Evolutionary conservation across 805 yeast genomes (phyloP).

Genomic region (Saccharomyces eubayanus): DNA sequence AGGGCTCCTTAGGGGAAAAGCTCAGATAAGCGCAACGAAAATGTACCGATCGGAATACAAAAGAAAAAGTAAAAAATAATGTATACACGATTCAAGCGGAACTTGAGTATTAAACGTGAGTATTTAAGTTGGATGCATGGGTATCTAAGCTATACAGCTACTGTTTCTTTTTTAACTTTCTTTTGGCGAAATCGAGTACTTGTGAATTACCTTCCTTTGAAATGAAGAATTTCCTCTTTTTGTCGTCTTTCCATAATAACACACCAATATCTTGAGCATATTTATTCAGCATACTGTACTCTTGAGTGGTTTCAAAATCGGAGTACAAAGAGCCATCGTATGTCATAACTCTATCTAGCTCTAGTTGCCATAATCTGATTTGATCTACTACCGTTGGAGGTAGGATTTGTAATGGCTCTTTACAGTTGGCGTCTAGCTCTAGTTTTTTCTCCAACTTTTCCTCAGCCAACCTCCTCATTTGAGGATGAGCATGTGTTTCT

Average conservation of each 20-base stretch:
- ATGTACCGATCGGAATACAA: background rate
- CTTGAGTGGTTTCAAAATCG: conserved; percentile 71
- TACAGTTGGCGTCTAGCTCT: conserved; percentile 44
- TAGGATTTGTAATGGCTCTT: conserved; percentile 50
- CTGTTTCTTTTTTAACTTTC: conserved; percentile 29
- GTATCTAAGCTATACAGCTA: background rate
- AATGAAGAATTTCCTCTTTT: conserved; percentile 69
- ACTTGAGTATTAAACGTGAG: background rate
- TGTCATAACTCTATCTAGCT: conserved; percentile 81
- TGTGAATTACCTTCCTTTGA: conserved; percentile 80
- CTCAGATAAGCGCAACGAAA: background rate
- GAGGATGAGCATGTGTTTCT: conserved; percentile 89
- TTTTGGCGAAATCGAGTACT: conserved; percentile 82
- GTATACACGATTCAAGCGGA: too few species aligned
- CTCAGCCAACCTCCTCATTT: conserved; percentile 70
- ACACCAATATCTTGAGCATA: conserved; percentile 92
- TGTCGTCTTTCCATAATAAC: conserved; percentile 73
- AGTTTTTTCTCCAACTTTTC: conserved; percentile 57
- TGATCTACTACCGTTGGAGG: conserved; percentile 98
- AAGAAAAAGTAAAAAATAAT: background rate
- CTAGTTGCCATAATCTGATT: conserved; percentile 91
- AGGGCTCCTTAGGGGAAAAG: background rate
- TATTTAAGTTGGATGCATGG: background rate
- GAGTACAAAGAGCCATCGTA: conserved; percentile 82
- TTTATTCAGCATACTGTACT: conserved; percentile 59